Base-by-base conservation (phyloP, 2,329 filamentous ascomycete species). In the Fusarium staphyleae region DNA sequence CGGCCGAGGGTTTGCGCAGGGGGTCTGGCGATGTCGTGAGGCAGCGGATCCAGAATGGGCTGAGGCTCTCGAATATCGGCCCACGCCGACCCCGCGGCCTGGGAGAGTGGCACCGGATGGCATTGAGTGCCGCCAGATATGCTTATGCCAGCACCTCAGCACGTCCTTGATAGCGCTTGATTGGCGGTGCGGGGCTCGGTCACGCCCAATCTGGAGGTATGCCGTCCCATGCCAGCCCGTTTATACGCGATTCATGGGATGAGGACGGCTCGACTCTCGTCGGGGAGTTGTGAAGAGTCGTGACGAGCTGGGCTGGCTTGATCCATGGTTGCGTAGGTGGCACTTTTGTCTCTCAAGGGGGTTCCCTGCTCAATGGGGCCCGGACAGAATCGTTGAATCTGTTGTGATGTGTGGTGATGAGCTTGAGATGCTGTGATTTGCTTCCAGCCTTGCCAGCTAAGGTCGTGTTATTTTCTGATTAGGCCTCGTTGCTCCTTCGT, bases 11-110 rank as follows among this genome's bases (percentile, higher is more conserved):
- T 57, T 55, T 56, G 47, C 37, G 52, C 66, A 66, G 64, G 66
- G 61, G 64, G 67, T 72, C 69, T 67, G 69, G 56, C 62, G 67
- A 72, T 66, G 70, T 70, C 66, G 66, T 68, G 66, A 68, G 67
- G 67, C 66, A 65, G 69, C 65, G 69, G 68, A 65, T 57, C 65
- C 62, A 67, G 58, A 72, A 70, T 72, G 70, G 70, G 62, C 69
- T 72, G 70, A 72, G 67, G 55, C 67, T 69, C 63, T 60, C 60
- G 52, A 69, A 62, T 68, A 72, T 72, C 70, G 70, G 70, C 64
- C 70, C 70, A 72, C 69, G 62, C 70, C 66, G 66, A 68, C 65
- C 66, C 66, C 63, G 66, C 66, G 66, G 57, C 55, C 44, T 62
- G 50, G 51, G 41, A 19, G 49, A 51, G 42, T 52, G 42, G 47